Conservation (phyloP, 2,329 filamentous ascomycete species). For the Pyrenochaeta sp. region DNA sequence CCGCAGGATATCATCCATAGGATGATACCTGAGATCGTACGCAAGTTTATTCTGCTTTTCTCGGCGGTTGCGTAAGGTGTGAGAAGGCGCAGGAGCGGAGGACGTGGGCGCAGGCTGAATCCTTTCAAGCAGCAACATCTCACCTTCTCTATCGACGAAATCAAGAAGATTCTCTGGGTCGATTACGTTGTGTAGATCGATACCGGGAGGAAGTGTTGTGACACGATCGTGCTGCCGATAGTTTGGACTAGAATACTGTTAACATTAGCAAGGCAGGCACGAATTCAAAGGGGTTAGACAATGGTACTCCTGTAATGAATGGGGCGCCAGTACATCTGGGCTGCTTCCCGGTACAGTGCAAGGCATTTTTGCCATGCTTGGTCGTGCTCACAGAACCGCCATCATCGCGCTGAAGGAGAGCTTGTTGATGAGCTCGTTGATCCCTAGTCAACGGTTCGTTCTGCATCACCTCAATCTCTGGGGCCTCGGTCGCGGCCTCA, state of each 20-base stretch:
- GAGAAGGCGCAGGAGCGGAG: constrained; percentile 14
- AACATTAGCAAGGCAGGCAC: neutral
- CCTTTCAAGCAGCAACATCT: neutral
- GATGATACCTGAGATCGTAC: constrained; percentile 46
- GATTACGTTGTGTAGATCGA: constrained; percentile 27
- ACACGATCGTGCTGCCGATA: neutral
- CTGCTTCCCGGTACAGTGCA: no score
- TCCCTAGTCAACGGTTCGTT: no score
- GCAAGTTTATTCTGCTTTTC: constrained; percentile 25
- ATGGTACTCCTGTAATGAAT: no score
- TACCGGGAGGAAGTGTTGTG: constrained; percentile 13
- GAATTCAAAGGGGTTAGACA: no score
- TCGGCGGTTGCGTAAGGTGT: constrained; percentile 19
- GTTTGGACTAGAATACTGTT: neutral
- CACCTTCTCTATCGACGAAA: constrained; percentile 5
- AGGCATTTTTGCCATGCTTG: no score
- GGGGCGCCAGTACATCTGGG: no score
- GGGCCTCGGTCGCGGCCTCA: no score
- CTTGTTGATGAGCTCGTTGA: no score
- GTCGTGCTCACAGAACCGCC: no score
- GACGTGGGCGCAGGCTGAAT: constrained; percentile 13
- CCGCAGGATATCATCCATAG: constrained; percentile 41
- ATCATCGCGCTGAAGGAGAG: no score
- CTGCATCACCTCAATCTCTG: no score
- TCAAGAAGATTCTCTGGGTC: neutral